phyloP scores from a whole-genome alignment of 805 yeast genomes.

The Suhomyces tanzawaensis region DNA sequence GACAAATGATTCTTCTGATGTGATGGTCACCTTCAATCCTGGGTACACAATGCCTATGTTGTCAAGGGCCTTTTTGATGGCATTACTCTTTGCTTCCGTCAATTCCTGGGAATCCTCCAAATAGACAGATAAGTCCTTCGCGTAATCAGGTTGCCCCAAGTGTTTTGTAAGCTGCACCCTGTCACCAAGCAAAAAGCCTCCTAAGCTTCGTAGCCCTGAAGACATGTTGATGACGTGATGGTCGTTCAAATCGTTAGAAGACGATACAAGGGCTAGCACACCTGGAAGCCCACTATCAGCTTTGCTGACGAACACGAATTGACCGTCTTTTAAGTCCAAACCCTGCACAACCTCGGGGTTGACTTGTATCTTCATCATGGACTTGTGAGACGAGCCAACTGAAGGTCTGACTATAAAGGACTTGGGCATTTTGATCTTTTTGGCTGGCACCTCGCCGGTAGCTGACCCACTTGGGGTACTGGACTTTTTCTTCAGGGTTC shows the following conservation, averaged over 20 bases:
- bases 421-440: constrained; percentile 41
- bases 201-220: constrained; percentile 25
- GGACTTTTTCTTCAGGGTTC: constrained; percentile 20
- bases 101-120: background rate
- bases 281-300: constrained; percentile 45
- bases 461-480: constrained; percentile 18
- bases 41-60: constrained; percentile 64
- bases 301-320: constrained; percentile 44
- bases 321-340: constrained; percentile 45
- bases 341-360: constrained; percentile 46
- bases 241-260: constrained; percentile 30
- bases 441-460: constrained; percentile 15
- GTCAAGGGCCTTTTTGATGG: constrained; percentile 41
- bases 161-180: constrained; percentile 45
- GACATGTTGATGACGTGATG: constrained; percentile 29
- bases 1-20: constrained; percentile 12
- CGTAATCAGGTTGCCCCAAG: constrained; percentile 46
- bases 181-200: constrained; percentile 49
- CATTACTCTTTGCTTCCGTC: constrained; percentile 19
- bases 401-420: constrained; percentile 40
- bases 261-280: constrained; percentile 40
- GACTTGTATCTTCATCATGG: constrained; percentile 33
- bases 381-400: constrained; percentile 7
- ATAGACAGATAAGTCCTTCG: constrained; percentile 18
- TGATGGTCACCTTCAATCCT: constrained; percentile 41